Percentiles rank a stretch among this genome's conserved stretches.
phyloP scores from a whole-genome alignment of 108 stramenopile genomes.

The Nitzschia sp. region DNA sequence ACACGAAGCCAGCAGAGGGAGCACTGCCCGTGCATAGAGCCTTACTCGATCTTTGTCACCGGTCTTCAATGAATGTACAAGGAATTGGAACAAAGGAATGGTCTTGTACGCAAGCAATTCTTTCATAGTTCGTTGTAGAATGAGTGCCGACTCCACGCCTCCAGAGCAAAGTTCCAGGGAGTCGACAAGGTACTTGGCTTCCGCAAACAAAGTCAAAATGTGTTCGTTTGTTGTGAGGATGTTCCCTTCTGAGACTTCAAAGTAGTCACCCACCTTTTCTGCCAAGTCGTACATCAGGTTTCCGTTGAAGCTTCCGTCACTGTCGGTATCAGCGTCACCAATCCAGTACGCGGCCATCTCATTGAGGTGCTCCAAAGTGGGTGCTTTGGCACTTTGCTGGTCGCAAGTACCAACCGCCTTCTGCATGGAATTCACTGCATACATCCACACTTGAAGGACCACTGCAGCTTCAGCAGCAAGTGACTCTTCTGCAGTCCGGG shows the following conservation, averaged over 20 bases:
- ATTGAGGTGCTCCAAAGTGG: constrained; percentile 51
- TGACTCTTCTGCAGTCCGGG: constrained; percentile 13
- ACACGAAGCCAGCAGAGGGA: constrained; percentile 62
- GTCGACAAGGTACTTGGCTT: constrained; percentile 40
- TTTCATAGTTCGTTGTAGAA: constrained; percentile 39
- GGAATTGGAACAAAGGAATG: constrained; percentile 55
- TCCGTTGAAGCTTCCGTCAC: constrained; percentile 45
- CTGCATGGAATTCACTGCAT: constrained; percentile 45
- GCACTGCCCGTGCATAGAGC: constrained; percentile 52
- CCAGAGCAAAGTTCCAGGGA: constrained; percentile 46
- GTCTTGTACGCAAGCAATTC: constrained; percentile 60
- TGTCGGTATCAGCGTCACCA: constrained; percentile 62
- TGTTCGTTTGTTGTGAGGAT: constrained; percentile 53
- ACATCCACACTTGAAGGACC: constrained; percentile 69
- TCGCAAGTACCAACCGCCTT: constrained; percentile 46
- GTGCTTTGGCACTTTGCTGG: constrained; percentile 20
- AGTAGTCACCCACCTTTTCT: constrained; percentile 48
- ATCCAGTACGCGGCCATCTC: constrained; percentile 75
- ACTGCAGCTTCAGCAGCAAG: constrained; percentile 45
- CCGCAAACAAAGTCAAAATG: constrained; percentile 52
- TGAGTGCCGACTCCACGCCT: neutral
- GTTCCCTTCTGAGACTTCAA: constrained; percentile 21
- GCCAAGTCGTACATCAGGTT: constrained; percentile 67
- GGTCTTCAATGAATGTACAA: constrained; percentile 46
- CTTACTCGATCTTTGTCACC: constrained; percentile 48